phyloP scores from a whole-genome alignment of 2,329 filamentous ascomycete species.

The Fusarium algeriense region DNA sequence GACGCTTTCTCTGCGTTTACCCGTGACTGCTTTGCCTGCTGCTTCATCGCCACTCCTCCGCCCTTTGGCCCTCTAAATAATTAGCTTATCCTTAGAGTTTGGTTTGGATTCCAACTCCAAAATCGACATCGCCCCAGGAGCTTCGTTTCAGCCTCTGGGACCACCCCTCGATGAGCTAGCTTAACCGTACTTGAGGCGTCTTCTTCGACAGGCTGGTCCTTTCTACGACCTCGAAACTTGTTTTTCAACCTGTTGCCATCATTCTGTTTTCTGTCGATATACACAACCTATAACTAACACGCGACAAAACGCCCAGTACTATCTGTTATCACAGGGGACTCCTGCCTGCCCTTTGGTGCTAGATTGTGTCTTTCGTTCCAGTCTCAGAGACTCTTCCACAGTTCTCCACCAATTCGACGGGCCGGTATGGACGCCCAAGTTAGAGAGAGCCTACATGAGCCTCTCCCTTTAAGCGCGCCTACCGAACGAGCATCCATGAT shows the following conservation, averaged over 20 bases:
- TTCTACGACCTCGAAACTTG: constrained; percentile 22
- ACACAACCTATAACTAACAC: constrained; percentile 22
- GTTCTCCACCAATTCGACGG: constrained; percentile 32
- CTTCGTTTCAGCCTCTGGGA: constrained; percentile 43
- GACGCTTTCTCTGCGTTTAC: constrained; percentile 28
- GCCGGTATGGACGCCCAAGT: constrained; percentile 49
- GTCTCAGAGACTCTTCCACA: constrained; percentile 35
- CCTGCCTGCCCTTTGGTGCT: constrained; percentile 31
- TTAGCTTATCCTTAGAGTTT: constrained; percentile 36
- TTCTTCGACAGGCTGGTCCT: constrained; percentile 32
- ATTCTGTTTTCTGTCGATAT: constrained; percentile 19
- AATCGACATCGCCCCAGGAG: constrained; percentile 30
- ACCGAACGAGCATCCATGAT: constrained; percentile 41
- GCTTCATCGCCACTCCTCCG: constrained; percentile 7
- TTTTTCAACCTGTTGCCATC: constrained; percentile 7
- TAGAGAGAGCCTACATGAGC: constrained; percentile 45
- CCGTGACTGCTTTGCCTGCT: constrained; percentile 9
- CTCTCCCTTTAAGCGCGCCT: constrained; percentile 43
- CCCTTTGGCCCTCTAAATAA: constrained; percentile 12
- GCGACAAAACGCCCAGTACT: constrained; percentile 29
- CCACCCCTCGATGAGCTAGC: constrained; percentile 40
- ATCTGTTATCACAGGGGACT: constrained; percentile 38
- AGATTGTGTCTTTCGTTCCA: constrained; percentile 50
- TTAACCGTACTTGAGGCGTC: constrained; percentile 28
- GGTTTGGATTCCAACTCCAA: constrained; percentile 35